These are phyloP conservation scores for Lachnellula arida DNA, from an alignment of 2,329 filamentous ascomycete genomes.

Conservation along the genomic window DNA sequence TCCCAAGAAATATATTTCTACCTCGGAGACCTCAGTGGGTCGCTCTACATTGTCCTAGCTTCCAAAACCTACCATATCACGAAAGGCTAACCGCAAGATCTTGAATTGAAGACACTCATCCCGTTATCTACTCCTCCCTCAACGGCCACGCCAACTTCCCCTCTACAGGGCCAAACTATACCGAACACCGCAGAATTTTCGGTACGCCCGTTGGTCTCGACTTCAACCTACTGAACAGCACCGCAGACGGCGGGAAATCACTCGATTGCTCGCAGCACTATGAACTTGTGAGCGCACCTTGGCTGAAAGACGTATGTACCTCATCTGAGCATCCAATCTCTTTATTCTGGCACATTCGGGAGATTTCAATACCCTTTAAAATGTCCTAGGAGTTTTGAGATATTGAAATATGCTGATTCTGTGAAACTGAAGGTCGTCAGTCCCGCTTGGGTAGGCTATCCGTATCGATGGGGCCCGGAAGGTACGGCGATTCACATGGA, in stretches of 20 bases:
- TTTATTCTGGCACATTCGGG: too few species aligned
- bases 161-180: slow-evolving; percentile 14
- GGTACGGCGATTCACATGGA: slow-evolving; percentile 20
- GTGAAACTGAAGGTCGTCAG: slow-evolving; percentile 6
- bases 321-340: too few species aligned
- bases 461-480: slow-evolving; percentile 24
- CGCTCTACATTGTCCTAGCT: too few species aligned
- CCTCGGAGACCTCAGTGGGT: too few species aligned
- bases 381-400: too few species aligned
- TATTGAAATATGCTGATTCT: too few species aligned
- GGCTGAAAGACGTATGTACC: slow-evolving; percentile 10
- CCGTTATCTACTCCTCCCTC: slow-evolving; percentile 19
- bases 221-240: slow-evolving; percentile 19
- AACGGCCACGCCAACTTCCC: slow-evolving; percentile 25
- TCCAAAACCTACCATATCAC: too few species aligned
- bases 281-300: slow-evolving; percentile 17
- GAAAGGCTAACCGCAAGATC: too few species aligned
- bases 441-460: slow-evolving; percentile 21
- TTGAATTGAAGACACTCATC: slow-evolving; percentile 1
- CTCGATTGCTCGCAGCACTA: slow-evolving; percentile 12
- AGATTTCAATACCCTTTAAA: too few species aligned
- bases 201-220: slow-evolving; percentile 18
- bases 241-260: slow-evolving; percentile 11
- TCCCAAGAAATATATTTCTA: too few species aligned
- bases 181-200: slow-evolving; percentile 14